A percentile compares a stretch with the other conserved stretches of the same genome.
Conservation (phyloP, 179 eudicot genomes). For the Dionaea muscipula region DNA sequence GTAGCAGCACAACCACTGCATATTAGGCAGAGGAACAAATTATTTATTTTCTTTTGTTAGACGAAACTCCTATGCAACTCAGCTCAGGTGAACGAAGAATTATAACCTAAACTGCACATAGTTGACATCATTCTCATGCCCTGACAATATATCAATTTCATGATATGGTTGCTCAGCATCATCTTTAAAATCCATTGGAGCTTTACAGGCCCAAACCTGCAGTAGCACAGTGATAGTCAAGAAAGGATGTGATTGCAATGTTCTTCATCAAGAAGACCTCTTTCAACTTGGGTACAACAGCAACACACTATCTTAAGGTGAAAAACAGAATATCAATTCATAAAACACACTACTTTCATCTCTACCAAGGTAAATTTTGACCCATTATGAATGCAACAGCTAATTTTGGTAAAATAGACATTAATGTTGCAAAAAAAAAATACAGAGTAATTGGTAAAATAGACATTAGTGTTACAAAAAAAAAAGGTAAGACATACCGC, state of each 20-base stretch:
- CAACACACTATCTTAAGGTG: background rate
- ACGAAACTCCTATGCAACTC: background rate
- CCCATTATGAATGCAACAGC: no score
- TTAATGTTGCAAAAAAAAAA: no score
- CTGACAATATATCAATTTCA: constrained; percentile 75
- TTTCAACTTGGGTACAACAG: background rate
- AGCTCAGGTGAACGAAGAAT: background rate
- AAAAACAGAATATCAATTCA: constrained; percentile 1
- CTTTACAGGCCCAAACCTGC: constrained; percentile 90
- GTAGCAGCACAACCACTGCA: constrained; percentile 83
- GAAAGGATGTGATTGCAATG: background rate
- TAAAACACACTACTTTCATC: no score
- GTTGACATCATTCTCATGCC: constrained; percentile 94
- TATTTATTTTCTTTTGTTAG: background rate
- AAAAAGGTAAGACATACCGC: no score
- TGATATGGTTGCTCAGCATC: constrained; percentile 70
- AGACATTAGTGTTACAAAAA: no score
- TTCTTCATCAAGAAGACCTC: background rate
- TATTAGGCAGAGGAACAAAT: background rate
- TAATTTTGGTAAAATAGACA: no score
- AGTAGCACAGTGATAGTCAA: constrained; percentile 9
- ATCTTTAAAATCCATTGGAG: constrained; percentile 45
- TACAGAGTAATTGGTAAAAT: no score
- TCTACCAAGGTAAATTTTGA: no score
- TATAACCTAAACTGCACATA: constrained; percentile 91